Percentiles rank a stretch among this genome's conserved stretches.
phyloP scores from a whole-genome alignment of 2,329 filamentous ascomycete genomes.

The Diaporthe sp. region DNA sequence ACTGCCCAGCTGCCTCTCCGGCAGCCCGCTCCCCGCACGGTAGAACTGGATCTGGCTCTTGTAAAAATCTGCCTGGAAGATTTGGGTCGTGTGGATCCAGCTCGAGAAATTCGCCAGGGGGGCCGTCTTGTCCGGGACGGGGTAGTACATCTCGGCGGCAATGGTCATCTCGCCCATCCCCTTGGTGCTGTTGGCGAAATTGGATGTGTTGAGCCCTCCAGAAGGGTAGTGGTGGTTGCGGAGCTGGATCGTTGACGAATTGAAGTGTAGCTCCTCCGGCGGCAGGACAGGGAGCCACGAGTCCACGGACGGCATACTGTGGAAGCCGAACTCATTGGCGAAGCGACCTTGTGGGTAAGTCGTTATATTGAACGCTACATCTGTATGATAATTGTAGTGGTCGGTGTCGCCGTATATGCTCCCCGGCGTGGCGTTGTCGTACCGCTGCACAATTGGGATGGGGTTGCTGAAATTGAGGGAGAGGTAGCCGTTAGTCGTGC shows the following conservation, averaged over 20 bases:
- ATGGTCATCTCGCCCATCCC: constrained; percentile 71
- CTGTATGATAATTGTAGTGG: constrained; percentile 70
- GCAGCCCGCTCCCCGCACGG: constrained; percentile 68
- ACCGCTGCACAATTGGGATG: constrained; percentile 68
- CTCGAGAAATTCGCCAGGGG: constrained; percentile 69
- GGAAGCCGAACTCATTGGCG: constrained; percentile 74
- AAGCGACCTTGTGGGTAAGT: constrained; percentile 71
- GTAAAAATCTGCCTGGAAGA: constrained; percentile 76
- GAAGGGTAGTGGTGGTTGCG: constrained; percentile 72
- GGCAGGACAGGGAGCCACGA: constrained; percentile 68
- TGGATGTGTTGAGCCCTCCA: constrained; percentile 60
- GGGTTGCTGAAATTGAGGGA: constrained; percentile 65
- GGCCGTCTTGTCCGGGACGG: constrained; percentile 65
- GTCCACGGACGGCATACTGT: constrained; percentile 72
- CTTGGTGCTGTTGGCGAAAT: constrained; percentile 56
- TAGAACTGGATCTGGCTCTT: constrained; percentile 73
- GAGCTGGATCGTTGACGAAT: constrained; percentile 66
- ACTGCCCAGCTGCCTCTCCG: constrained; percentile 69
- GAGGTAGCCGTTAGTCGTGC: constrained; percentile 71
- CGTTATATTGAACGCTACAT: constrained; percentile 65
- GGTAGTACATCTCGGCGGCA: constrained; percentile 69
- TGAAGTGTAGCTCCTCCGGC: constrained; percentile 67
- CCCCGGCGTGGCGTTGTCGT: constrained; percentile 65
- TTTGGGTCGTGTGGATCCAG: constrained; percentile 73
- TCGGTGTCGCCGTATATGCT: constrained; percentile 72